Evolutionary conservation across 2,329 filamentous ascomycete species (phyloP).

Genomic region (Arthrobotrys musiformis): DNA sequence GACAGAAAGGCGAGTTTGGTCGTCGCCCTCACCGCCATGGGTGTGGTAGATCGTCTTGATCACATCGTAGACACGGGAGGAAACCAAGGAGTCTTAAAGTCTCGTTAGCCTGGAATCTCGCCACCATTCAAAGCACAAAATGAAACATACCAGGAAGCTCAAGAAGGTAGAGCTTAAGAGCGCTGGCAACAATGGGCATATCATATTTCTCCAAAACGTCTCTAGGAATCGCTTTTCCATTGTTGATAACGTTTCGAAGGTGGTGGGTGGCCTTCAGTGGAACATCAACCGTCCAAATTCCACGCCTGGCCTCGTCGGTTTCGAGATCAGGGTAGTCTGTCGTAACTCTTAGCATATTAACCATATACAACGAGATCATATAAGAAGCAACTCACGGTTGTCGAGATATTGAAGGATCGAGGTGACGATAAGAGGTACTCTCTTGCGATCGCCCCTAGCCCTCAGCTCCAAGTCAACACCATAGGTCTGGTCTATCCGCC

Average conservation of each 20-base stretch:
- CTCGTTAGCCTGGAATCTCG: constrained; percentile 17
- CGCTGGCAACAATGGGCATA: constrained; percentile 89
- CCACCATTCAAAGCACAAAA: too few relatives aligned
- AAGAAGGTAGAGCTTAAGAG: constrained; percentile 91
- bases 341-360: constrained; percentile 29
- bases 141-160: constrained; percentile 90
- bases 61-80: constrained; percentile 98
- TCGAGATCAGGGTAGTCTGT: constrained; percentile 92
- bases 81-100: constrained; percentile 87
- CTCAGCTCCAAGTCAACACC: constrained; percentile 97
- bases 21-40: constrained; percentile 78
- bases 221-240: constrained; percentile 79
- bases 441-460: constrained; percentile 91
- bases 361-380: not conserved
- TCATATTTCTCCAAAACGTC: constrained; percentile 88
- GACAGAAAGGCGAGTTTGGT: constrained; percentile 84
- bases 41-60: constrained; percentile 96
- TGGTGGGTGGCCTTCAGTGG: constrained; percentile 85
- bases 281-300: constrained; percentile 94
- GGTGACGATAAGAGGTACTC: constrained; percentile 90
- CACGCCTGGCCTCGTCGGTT: constrained; percentile 89
- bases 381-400: constrained; percentile 71
- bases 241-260: constrained; percentile 83
- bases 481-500: constrained; percentile 81
- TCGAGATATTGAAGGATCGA: constrained; percentile 94